Base-by-base conservation (phyloP, 2,329 filamentous ascomycete genomes). In the Colletotrichum sp. region DNA sequence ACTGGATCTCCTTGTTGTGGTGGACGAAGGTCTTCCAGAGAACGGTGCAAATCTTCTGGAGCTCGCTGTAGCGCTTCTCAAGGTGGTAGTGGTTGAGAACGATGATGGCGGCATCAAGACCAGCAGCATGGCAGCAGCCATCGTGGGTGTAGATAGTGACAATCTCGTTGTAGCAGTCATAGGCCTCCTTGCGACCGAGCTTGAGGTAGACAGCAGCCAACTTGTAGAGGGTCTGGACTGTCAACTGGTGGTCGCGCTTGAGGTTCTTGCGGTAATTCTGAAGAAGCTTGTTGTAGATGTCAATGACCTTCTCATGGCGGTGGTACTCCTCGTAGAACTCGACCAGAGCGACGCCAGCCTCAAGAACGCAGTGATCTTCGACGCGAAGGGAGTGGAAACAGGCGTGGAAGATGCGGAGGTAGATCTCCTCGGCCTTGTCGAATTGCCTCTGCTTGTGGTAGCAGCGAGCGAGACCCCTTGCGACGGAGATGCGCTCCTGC, bases 41-140 rank as follows among this genome's bases (percentile, higher is more conserved):
- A 18, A 84, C 80, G 3, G 79, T 80, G 69, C 87, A 88, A 13
- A 89, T 81, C 12, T 83, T 81, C 34, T 87, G 83, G 2, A 88
- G 85, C 68, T 86, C 82, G 8, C 82, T 79, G 86, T 85, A 88
- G 68, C 85, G 82, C 74, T 82, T 78, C 54, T 85, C 82, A 11
- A 83, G 79, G 69, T 87, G 82, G 74, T 88, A 89, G 62, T 87
- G 81, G 9, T 80, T 79, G 33, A 85, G 81, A 5, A 90, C 82
- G 18, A 84, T 82, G 11, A 86, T 75, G 0, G 87, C 84, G 6
- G 88, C 87, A 63, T 86, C 80, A 27, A 89, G 83, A 0, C 85
- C 87, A 18, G 86, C 84, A 1, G 81, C 79, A 8, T 85, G 83
- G 63, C 81, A 82, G 61, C 83, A 75, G 6, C 76, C 79, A 54